These are phyloP conservation scores for Ustilago crameri DNA, from an alignment of 1,284 basidiomycete genomes.

Conservation along the genomic window DNA sequence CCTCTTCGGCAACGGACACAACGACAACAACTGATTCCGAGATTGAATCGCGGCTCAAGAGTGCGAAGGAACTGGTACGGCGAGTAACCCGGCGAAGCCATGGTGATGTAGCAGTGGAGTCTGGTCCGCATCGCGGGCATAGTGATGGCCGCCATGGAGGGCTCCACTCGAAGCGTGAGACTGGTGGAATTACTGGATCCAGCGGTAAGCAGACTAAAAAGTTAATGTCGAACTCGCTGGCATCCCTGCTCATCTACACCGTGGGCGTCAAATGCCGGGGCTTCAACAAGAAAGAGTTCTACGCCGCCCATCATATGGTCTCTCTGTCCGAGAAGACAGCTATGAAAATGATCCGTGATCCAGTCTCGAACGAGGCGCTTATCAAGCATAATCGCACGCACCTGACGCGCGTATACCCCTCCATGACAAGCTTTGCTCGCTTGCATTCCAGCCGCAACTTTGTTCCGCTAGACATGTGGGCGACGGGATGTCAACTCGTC, in stretches of 20 bases:
- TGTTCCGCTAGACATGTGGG: constrained; percentile 89
- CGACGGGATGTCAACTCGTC: constrained; percentile 89
- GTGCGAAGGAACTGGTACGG: constrained; percentile 53
- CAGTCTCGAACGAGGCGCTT: constrained; percentile 72
- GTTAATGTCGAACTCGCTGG: constrained; percentile 78
- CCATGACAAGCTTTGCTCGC: constrained; percentile 74
- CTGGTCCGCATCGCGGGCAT: constrained; percentile 1
- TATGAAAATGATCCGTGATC: constrained; percentile 53
- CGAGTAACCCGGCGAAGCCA: constrained; percentile 32
- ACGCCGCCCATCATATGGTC: constrained; percentile 89
- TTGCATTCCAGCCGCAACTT: constrained; percentile 76
- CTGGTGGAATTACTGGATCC: not conserved
- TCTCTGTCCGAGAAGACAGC: constrained; percentile 83
- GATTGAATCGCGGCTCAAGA: constrained; percentile 39
- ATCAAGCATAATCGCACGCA: constrained; percentile 89
- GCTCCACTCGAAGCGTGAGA: not conserved
- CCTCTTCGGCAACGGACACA: constrained; percentile 31
- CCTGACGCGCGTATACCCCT: constrained; percentile 89
- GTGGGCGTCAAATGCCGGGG: constrained; percentile 94
- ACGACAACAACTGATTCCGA: constrained; percentile 46
- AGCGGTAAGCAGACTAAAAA: constrained; percentile 39
- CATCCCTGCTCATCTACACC: constrained; percentile 88
- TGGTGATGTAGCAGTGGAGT: constrained; percentile 3
- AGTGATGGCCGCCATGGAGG: constrained; percentile 8
- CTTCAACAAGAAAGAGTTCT: constrained; percentile 87